A percentile compares a stretch with the other conserved stretches of the same genome.
phyloP scores from a whole-genome alignment of 1,284 basidiomycete genomes.

The Kalmanozyma brasiliensis region DNA sequence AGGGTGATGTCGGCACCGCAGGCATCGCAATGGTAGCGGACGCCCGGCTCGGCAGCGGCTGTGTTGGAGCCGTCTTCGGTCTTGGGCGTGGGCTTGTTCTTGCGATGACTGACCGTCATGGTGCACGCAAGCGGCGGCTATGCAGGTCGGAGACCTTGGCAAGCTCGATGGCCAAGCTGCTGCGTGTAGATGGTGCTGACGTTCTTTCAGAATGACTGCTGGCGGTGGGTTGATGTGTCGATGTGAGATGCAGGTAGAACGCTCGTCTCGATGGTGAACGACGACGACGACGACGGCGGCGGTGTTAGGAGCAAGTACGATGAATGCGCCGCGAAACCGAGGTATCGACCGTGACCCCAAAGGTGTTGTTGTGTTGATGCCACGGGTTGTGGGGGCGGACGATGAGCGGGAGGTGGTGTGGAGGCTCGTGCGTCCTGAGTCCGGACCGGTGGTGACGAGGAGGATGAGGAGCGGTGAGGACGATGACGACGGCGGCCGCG shows the following conservation, averaged over 20 bases:
- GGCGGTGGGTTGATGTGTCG: not conserved
- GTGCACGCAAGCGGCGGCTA: conserved; percentile 5
- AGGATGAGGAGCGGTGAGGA: conserved; percentile 1
- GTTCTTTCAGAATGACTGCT: conserved; percentile 1
- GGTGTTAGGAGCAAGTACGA: not conserved
- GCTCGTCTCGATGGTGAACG: not conserved
- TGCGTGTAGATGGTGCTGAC: not conserved
- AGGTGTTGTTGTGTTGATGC: too few relatives aligned
- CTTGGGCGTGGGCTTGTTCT: conserved; percentile 62
- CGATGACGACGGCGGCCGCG: conserved; percentile 9
- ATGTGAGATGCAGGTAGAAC: not conserved
- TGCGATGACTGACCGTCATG: conserved; percentile 68
- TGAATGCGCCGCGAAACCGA: not conserved
- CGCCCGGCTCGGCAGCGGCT: conserved; percentile 63
- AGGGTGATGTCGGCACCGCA: conserved; percentile 67
- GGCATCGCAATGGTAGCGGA: conserved; percentile 66
- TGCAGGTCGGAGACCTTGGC: not conserved
- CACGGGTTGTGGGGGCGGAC: not conserved
- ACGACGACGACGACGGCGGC: not conserved
- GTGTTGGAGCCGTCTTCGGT: conserved; percentile 55
- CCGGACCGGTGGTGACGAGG: not conserved
- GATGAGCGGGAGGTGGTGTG: not conserved
- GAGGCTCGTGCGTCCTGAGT: conserved; percentile 34
- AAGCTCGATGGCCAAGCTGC: not conserved
- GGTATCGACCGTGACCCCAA: too few relatives aligned